Evolutionary conservation across 2,329 filamentous ascomycete genomes (phyloP).

Genomic region (Aureobasidium pullulans): DNA sequence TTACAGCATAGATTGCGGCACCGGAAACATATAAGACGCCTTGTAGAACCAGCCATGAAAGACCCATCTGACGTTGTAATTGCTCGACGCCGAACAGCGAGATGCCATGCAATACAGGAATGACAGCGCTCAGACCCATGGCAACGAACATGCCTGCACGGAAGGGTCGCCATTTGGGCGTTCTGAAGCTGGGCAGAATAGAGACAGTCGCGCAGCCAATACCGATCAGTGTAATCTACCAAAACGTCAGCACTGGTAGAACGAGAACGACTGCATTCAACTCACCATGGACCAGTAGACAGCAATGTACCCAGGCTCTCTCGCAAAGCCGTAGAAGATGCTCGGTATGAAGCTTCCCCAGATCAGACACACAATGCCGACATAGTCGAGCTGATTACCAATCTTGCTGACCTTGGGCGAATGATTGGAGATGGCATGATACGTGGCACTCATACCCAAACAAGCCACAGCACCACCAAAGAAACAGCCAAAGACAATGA

Average conservation of each 20-base stretch:
- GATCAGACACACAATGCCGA: constrained; percentile 86
- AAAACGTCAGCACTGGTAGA: not conserved
- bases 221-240: constrained; percentile 69
- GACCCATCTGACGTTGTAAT: constrained; percentile 66
- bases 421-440: constrained; percentile 80
- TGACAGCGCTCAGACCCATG: constrained; percentile 74
- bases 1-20: constrained; percentile 74
- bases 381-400: constrained; percentile 91
- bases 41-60: constrained; percentile 73
- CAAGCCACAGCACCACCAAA: constrained; percentile 55
- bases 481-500: constrained; percentile 70
- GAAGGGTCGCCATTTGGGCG: constrained; percentile 74
- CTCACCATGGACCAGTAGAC: constrained; percentile 68
- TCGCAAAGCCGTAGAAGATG: constrained; percentile 80
- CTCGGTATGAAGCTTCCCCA: constrained; percentile 86
- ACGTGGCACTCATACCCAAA: constrained; percentile 54
- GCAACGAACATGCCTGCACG: constrained; percentile 83
- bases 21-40: constrained; percentile 80
- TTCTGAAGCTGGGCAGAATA: constrained; percentile 74
- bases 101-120: constrained; percentile 76
- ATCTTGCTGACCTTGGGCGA: constrained; percentile 68
- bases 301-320: constrained; percentile 55
- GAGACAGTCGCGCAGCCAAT: constrained; percentile 69
- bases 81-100: constrained; percentile 57
- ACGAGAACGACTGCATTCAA: constrained; percentile 19